Evolutionary conservation across 176 grass and related monocot species (phyloP), one percentile per base, ranked within the genome.

Genomic region (Aegilops bicornis): DNA sequence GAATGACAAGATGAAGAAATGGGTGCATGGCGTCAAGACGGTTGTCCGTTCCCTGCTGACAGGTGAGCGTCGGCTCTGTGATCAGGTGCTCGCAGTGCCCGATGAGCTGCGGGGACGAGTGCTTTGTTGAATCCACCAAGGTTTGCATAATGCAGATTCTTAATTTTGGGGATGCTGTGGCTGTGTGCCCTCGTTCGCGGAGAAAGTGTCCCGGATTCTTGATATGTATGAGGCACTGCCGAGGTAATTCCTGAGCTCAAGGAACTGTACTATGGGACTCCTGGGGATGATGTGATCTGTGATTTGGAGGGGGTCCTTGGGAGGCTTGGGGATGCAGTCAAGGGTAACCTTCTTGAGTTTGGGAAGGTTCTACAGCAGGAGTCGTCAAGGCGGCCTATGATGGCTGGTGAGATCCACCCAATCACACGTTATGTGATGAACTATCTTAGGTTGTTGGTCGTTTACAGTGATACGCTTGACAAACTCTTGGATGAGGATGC

Each of bases 1-100:
- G 1, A 95, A 96, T 75, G 97, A 98, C 82, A 98, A 94, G 88
- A 96, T 95, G 86, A 98, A 98, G 90, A 98, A 94, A 73, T 98
- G 94, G 94, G 91, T 96, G 59, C 92, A 94, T 84, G 97, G 91
- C 1, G 78, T 98, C 58, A 98, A 94, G 86, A 88, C 85, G 0
- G 90, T 96, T 15, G 87, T 94, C 19, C 85, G 88, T 0, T 93
- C 87, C 76, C 90, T 98, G 80, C 90, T 98, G 7, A 88, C 90
- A 1, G 90, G 94, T 10, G 97, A 98, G 82, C 86, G 85, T 3
- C 79, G 89, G 10, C 88, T 98, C 76, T 98, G 90, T 5, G 92
- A 98, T 17, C 90, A 81, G 60, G 93, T 98, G 71, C 88, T 98
- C 31, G 86, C 73, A 1, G 63, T 86, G n/a, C 92, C 92, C 1